Base-by-base conservation (phyloP, 2,329 filamentous ascomycete genomes). In the Neobulgaria alba region DNA sequence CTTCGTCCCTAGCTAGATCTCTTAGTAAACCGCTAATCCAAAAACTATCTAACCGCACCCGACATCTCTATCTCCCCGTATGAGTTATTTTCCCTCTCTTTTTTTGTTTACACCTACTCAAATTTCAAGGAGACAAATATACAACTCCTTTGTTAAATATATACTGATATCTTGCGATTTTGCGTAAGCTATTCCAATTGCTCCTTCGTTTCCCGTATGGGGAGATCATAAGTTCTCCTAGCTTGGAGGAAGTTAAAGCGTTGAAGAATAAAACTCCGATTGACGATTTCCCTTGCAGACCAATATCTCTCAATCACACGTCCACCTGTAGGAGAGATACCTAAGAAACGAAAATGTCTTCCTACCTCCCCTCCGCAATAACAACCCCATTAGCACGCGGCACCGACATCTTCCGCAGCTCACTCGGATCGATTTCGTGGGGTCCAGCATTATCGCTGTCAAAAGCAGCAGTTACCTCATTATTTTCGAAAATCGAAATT, bases 361-460 rank as follows among this genome's bases (percentile, higher is more conserved):
- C 63, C 29, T 57, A 61, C 29, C 53, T 69, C 20, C 63, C 66
- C 10, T 53, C 59, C 12, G 48, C 58, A 32, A 45, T 71, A 42
- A 60, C 60, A 20, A 55, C 59, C 43, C 63, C 67, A 18, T 52
- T 69, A 14, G 61, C 60, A 18, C 59, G 57, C 33, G 61, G 63
- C 20, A 58, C 62, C 17, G 65, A 69, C 42, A 45, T 64, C 18
- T 46, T 69, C 29, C 66, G 69, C 36, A 57, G 61, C 17, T 56
- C 60, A 14, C 52, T 73, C 16, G 66, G 68, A 31, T 60, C 64
- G 40, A 52, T 69, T 38, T 68, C 68, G 3, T 73, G 67, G 67
- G 62, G 61, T 0, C 70, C 69, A 1, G 67, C 62, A 8, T 48
- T 72, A 29, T 60, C 65, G 14, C 34, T 72, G 15, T 71, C 69